Evolutionary conservation across 2,329 filamentous ascomycete genomes (phyloP).

Genomic region (Sclerotinia trifoliorum): DNA sequence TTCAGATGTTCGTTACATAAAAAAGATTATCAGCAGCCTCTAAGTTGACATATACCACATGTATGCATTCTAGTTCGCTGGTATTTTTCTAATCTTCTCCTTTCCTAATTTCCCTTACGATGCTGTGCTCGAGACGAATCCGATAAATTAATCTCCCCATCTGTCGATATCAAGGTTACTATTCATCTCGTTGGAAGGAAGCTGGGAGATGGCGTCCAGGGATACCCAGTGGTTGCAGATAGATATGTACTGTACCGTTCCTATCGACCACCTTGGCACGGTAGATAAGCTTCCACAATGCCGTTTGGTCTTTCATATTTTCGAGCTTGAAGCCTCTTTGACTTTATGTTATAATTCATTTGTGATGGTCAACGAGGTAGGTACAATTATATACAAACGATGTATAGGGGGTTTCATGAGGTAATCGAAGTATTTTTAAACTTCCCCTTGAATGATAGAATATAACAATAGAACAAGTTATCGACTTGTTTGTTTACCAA

Average conservation of each 20-base stretch:
- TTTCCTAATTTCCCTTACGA: constrained; percentile 7
- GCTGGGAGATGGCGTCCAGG: constrained; percentile 13
- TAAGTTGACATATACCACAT: background rate
- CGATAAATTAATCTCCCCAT: background rate
- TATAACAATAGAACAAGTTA: background rate
- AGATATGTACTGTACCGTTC: constrained; percentile 1
- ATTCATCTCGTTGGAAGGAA: constrained; percentile 1
- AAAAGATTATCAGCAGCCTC: background rate
- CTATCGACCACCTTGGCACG: constrained; percentile 8
- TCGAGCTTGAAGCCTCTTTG: background rate
- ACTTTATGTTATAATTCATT: background rate
- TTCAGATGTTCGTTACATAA: background rate
- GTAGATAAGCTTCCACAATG: constrained; percentile 9
- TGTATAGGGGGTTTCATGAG: background rate
- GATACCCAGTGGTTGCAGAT: background rate
- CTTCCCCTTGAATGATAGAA: background rate
- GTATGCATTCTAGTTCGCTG: background rate
- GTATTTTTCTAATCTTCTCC: background rate
- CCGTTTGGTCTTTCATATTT: background rate
- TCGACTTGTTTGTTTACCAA: background rate
- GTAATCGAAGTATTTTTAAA: background rate
- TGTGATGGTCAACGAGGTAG: background rate
- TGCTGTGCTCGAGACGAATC: constrained; percentile 1
- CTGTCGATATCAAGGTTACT: background rate
- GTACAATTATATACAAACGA: background rate